phyloP scores from a whole-genome alignment of 2,329 filamentous ascomycete species.

The Chalaropsis thielavioides region DNA sequence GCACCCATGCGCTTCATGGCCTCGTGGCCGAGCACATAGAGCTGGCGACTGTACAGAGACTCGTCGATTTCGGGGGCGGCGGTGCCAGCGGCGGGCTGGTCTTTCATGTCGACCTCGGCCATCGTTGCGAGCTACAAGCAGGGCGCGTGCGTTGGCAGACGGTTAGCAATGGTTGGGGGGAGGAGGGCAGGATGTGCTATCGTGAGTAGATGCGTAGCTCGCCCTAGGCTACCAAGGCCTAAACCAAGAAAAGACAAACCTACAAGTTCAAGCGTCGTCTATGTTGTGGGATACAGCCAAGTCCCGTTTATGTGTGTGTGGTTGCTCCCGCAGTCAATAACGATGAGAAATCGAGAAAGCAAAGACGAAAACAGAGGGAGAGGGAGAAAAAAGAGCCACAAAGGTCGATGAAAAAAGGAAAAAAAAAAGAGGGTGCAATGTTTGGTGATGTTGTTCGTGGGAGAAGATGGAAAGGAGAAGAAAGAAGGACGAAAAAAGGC shows the following conservation, averaged over 20 bases:
- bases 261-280: not conserved
- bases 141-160: too few species aligned
- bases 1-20: slow-evolving; percentile 99
- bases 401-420: not conserved
- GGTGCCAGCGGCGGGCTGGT: slow-evolving; percentile 32
- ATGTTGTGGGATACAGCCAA: slow-evolving; percentile 40
- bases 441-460: not conserved
- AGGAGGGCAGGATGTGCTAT: too few species aligned
- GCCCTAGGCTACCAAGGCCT: too few species aligned
- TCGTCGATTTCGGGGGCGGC: slow-evolving; percentile 52
- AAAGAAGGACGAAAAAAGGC: not conserved
- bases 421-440: not conserved
- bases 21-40: slow-evolving; percentile 56
- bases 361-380: not conserved
- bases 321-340: slow-evolving; percentile 26
- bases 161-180: too few species aligned
- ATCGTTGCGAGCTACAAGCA: slow-evolving; percentile 39
- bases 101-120: slow-evolving; percentile 41
- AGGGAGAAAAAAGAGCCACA: not conserved
- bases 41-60: slow-evolving; percentile 59
- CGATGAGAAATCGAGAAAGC: not conserved
- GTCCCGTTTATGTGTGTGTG: slow-evolving; percentile 35
- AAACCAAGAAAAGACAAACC: too few species aligned
- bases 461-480: not conserved
- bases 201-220: too few species aligned